Base-by-base conservation (phyloP, 2,329 filamentous ascomycete species). In the Colletotrichum trifolii region DNA sequence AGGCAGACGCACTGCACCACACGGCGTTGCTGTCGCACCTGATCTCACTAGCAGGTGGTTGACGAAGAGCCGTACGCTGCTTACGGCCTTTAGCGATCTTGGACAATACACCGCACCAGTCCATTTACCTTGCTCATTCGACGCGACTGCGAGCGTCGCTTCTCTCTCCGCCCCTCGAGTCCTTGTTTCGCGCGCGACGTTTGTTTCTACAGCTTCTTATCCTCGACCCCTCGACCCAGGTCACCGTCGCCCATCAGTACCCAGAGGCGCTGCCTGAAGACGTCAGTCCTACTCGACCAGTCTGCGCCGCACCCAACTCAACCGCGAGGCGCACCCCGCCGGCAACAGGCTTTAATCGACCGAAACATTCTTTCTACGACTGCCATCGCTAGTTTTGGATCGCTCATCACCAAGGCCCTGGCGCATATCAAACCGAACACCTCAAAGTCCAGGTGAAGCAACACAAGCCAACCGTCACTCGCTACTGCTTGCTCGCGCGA, bases 251-350 rank as follows among this genome's bases (percentile, higher is more conserved):
- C 50, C 39, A 64, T 65, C 57, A 52, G 57, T 55, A 12, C 60
- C 42, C 42, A 53, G 36, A 60, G 60, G 54, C 25, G 33, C 50
- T 35, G 39, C 52, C 58, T 46, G 52, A 61, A 61, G 57, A 65
- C 63, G 43, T 59, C 59, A 58, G 59, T 66, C 63, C 52, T 64
- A 25, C 38, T 49, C 48, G 53, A 45, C 53, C 35, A 17, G 50
- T 52, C 46, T 58, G 59, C 64, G 62, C 64, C 60, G 60, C 64
- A 43, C 54, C 42, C 3, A 54, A 40, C 36, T 47, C 40, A 15
- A 38, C 58, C 46, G 45, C 64, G 43, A 64, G 53, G 47, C 64
- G 54, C 60, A 62, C 57, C 58, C 62, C 52, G 62, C 62, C 34
- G 47, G 48, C 46, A 35, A 17, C 64, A 53, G 54, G 48, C 25